A percentile compares a stretch with the other conserved stretches of the same genome.
phyloP scores from a whole-genome alignment of 1,284 basidiomycete genomes.

The Megacollybia platyphylla region DNA sequence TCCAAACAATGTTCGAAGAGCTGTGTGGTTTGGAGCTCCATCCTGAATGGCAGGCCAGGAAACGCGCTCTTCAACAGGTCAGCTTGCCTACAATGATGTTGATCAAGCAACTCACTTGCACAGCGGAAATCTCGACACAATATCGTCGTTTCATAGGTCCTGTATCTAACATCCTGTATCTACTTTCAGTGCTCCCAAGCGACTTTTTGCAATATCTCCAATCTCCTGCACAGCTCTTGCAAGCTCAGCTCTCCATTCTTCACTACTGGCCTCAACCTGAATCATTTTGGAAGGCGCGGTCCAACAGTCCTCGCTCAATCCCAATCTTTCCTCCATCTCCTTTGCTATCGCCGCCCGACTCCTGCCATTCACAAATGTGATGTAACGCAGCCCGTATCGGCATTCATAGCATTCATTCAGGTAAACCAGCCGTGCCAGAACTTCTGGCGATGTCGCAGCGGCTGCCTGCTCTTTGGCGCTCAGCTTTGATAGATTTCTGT shows the following conservation, averaged over 20 bases:
- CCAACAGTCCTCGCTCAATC: conserved; percentile 33
- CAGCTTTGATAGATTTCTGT: conserved; percentile 53
- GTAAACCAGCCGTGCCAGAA: conserved; percentile 46
- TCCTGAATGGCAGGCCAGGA: conserved; percentile 53
- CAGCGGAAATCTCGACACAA: too few relatives aligned
- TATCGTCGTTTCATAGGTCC: too few relatives aligned
- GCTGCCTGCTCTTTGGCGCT: conserved; percentile 72
- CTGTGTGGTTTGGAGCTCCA: conserved; percentile 28
- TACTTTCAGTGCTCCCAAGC: conserved; percentile 31
- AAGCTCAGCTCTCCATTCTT: conserved; percentile 52
- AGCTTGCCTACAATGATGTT: neutral
- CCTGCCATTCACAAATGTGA: conserved; percentile 86
- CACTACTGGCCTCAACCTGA: conserved; percentile 26
- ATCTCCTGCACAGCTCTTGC: conserved; percentile 63
- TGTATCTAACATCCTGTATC: neutral
- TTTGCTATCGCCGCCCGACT: conserved; percentile 57
- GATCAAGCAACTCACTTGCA: too few relatives aligned
- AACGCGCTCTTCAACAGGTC: conserved; percentile 25
- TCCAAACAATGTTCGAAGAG: conserved; percentile 33
- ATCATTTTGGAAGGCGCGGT: conserved; percentile 26
- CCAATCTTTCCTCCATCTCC: conserved; percentile 66
- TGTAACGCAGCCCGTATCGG: conserved; percentile 66
- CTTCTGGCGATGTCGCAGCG: conserved; percentile 43
- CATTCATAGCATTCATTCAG: conserved; percentile 72
- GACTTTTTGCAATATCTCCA: conserved; percentile 61